Evolutionary conservation across 768 basidiomycete genomes (phyloP), one percentile per base, ranked within the genome.

Genomic region (Pisolithus microcarpus): DNA sequence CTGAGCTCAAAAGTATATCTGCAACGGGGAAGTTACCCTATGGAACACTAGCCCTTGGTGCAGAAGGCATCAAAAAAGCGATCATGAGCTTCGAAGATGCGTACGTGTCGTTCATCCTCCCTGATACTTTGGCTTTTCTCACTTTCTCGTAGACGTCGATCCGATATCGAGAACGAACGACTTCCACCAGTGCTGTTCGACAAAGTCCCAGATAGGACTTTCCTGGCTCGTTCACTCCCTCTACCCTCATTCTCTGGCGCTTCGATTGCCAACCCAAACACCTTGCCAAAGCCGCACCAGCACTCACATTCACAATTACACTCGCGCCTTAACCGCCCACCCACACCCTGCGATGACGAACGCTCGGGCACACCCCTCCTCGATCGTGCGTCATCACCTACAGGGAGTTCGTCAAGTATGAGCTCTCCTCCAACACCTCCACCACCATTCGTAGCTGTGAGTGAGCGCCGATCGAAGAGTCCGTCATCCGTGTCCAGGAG

Each of bases 11-110:
- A 70, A 80, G 70, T 45, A 72, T 82, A 44, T 70, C 74, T 9
- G 77, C 80, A 7, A 68, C 74, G 5, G 67, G 68, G 21, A 75
- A 65, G 53, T 62, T 81, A 7, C 81, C 82, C 0, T 75, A 67
- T 47, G 81, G 77, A 36, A 74, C 75, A 5, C 66, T 85, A 26
- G 82, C 78, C 2, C 66, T 78, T 24, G 84, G 83, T 19, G 80
- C 80, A 1, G 84, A 85, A 57, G 82, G 80, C 16, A 84, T 86
- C 71, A 85, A 84, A 68, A 76, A 84, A 48, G 77, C 79, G n/a
- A 85, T 85, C 55, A 75, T 73, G 42, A 77, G 72, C 52, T 86
- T 85, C 61, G 78, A 79, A 40, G 84, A 85, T 55, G 84, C 84
- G 80, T 82, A 63, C 49, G 81, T 76, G 5, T 24, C 30, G 9